These are phyloP conservation scores for Magnolia changhungtana DNA, from an alignment of 164 flowering plant species.

Conservation along the genomic window DNA sequence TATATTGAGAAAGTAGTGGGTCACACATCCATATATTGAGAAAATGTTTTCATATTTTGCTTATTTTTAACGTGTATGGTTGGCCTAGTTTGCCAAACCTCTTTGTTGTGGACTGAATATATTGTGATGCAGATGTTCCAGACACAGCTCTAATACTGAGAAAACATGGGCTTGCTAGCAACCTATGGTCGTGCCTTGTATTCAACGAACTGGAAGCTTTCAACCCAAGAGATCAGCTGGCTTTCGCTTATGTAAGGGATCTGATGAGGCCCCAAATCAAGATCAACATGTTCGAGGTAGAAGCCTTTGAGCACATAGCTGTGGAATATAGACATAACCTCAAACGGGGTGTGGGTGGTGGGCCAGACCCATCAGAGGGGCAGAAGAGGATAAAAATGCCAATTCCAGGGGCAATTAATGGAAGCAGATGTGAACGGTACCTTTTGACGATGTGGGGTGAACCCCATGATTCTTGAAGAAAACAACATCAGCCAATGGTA, in stretches of 20 bases:
- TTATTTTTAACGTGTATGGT: no score
- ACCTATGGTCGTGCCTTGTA: constrained; percentile 80
- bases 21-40: no score
- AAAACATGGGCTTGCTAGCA: constrained; percentile 59
- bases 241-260: constrained; percentile 88
- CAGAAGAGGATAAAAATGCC: constrained; percentile 25
- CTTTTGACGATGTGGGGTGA: constrained; percentile 66
- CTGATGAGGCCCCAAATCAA: constrained; percentile 62
- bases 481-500: background rate
- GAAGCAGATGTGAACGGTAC: constrained; percentile 43
- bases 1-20: no score
- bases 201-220: constrained; percentile 92
- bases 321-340: constrained; percentile 83
- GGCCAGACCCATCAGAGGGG: background rate
- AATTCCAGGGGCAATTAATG: constrained; percentile 19
- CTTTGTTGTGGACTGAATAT: background rate
- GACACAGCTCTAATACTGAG: constrained; percentile 85
- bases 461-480: constrained; percentile 31
- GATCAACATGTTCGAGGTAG: constrained; percentile 81
- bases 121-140: constrained; percentile 71
- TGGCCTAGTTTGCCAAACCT: no score
- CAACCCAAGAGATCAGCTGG: constrained; percentile 88
- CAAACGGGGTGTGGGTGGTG: constrained; percentile 25
- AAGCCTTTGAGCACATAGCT: constrained; percentile 77
- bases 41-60: no score